phyloP scores from a whole-genome alignment of 1,139 yeast species.

The Pichia sp. region DNA sequence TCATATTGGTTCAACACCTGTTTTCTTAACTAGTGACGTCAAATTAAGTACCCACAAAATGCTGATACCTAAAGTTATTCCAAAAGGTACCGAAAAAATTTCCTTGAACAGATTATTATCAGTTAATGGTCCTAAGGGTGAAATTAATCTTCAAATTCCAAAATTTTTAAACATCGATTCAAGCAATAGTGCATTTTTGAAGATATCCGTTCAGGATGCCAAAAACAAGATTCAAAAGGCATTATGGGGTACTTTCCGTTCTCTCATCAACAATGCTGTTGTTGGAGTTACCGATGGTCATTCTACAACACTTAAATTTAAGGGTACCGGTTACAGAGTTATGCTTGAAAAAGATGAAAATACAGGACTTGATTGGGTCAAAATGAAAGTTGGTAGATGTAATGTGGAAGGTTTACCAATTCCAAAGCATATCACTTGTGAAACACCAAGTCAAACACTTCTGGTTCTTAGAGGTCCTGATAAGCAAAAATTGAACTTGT shows the following conservation, averaged over 20 bases:
- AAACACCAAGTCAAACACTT: conserved; percentile 83
- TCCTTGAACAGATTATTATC: conserved; percentile 52
- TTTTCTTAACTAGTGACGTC: conserved; percentile 47
- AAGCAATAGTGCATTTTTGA: conserved; percentile 26
- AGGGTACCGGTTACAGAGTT: conserved; percentile 97
- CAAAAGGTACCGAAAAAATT: conserved; percentile 59
- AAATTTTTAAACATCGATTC: conserved; percentile 43
- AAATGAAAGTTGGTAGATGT: conserved; percentile 81
- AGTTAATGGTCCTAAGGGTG: conserved; percentile 80
- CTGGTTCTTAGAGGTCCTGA: conserved; percentile 79
- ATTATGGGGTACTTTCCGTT: conserved; percentile 94
- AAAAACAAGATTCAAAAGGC: conserved; percentile 63
- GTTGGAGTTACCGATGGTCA: conserved; percentile 93
- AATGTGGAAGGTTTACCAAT: conserved; percentile 55
- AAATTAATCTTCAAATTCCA: conserved; percentile 56
- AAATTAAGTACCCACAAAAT: conserved; percentile 29
- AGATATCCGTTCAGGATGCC: conserved; percentile 49
- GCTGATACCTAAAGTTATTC: conserved; percentile 42
- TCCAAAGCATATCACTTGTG: conserved; percentile 69
- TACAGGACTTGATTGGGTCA: conserved; percentile 52
- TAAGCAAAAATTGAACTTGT: conserved; percentile 78
- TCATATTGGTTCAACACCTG: conserved; percentile 56
- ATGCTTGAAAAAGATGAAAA: conserved; percentile 39
- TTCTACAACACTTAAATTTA: conserved; percentile 75
- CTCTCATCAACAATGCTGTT: conserved; percentile 67